Evolutionary conservation across 345 rosid genomes (phyloP).

Genomic region (Adansonia digitata): DNA sequence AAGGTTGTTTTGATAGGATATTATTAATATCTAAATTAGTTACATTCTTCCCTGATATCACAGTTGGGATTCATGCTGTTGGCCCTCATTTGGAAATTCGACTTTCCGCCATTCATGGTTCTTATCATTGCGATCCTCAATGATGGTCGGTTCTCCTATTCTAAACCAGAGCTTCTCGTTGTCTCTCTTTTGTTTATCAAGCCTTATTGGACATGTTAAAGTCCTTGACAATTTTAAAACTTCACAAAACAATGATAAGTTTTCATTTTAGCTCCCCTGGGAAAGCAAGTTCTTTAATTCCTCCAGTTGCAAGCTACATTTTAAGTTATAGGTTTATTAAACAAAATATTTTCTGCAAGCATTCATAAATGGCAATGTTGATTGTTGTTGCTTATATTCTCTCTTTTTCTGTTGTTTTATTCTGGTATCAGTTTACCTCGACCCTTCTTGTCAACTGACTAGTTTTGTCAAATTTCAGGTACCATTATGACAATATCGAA

Average conservation of each 20-base stretch:
- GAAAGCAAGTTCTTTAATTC: not conserved
- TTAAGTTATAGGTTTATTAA: not conserved
- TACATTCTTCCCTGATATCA: not conserved
- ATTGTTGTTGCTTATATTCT: not conserved
- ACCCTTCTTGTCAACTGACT: conserved; percentile 17
- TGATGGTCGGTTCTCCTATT: conserved; percentile 55
- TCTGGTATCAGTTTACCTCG: not conserved
- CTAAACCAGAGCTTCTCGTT: not conserved
- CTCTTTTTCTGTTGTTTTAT: not conserved
- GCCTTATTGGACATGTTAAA: not conserved
- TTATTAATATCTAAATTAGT: not conserved
- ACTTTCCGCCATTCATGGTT: conserved; percentile 99
- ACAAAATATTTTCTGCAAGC: not conserved
- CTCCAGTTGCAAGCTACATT: not conserved
- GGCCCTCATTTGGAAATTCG: conserved; percentile 95
- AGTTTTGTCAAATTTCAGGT: conserved; percentile 44
- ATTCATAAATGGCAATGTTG: not conserved
- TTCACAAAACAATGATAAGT: not conserved
- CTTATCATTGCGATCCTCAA: conserved; percentile 95
- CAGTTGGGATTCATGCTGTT: conserved; percentile 99
- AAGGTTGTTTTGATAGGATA: not conserved
- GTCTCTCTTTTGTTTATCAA: not conserved
- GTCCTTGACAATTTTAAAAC: not conserved
- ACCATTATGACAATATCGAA: conserved; percentile 98
- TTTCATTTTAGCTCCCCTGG: not conserved